phyloP scores from a whole-genome alignment of 75 land plant species.

The Ceratopteris richardii region DNA sequence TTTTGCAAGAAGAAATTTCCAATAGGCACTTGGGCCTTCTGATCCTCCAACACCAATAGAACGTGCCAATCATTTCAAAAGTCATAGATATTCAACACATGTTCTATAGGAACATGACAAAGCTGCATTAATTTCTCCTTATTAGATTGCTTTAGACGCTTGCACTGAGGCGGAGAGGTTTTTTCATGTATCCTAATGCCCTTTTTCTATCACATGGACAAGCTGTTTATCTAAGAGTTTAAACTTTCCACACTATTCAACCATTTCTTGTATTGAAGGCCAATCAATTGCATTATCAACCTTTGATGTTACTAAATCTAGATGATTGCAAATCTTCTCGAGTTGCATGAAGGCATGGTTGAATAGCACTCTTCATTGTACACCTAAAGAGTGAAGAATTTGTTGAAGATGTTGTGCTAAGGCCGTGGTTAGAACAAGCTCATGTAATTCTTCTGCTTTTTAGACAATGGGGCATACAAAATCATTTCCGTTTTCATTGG shows the following conservation, averaged over 20 bases:
- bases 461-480: conserved; percentile 76
- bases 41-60: too few species aligned
- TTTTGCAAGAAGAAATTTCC: conserved; percentile 3
- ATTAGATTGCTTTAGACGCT: too few species aligned
- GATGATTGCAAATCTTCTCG: conserved; percentile 90
- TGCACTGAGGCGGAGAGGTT: too few species aligned
- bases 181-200: too few species aligned
- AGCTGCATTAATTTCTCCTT: too few species aligned
- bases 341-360: conserved; percentile 66
- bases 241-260: too few species aligned
- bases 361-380: conserved; percentile 34
- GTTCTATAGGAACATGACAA: too few species aligned
- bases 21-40: not conserved
- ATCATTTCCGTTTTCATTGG: conserved; percentile 88
- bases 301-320: conserved; percentile 61
- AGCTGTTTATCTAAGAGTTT: conserved; percentile 29
- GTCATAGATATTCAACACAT: too few species aligned
- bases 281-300: conserved; percentile 53
- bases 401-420: conserved; percentile 43
- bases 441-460: conserved; percentile 64
- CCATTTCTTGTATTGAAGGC: conserved; percentile 58
- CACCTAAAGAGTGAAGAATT: conserved; percentile 22
- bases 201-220: conserved; percentile 8
- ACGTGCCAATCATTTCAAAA: too few species aligned
- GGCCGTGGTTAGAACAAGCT: conserved; percentile 55